Evolutionary conservation across 2,329 filamentous ascomycete genomes (phyloP).

Genomic region (Helotiales sp.): DNA sequence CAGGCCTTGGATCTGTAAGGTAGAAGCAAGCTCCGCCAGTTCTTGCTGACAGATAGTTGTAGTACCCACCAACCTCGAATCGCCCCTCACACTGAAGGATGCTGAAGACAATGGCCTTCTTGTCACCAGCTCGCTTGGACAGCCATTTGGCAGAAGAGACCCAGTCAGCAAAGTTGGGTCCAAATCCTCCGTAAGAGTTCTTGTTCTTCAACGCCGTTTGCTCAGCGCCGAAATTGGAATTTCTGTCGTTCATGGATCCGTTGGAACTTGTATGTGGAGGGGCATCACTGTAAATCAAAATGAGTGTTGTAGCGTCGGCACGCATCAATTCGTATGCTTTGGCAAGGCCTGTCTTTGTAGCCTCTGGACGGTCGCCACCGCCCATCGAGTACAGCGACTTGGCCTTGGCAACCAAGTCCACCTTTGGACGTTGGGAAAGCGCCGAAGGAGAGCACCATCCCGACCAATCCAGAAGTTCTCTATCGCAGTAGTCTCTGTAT

Average conservation of each 20-base stretch:
- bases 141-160: conserved; percentile 21
- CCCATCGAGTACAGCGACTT: conserved; percentile 16
- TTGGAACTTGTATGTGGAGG: conserved; percentile 28
- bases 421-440: neutral
- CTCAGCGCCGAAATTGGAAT: conserved; percentile 24
- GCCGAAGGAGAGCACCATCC: conserved; percentile 22
- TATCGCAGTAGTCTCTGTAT: conserved; percentile 27
- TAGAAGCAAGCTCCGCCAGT: conserved; percentile 30
- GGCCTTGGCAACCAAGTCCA: conserved; percentile 20
- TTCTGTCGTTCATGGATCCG: conserved; percentile 10
- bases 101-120: conserved; percentile 28
- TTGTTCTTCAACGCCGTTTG: conserved; percentile 13
- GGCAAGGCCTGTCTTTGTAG: conserved; percentile 31
- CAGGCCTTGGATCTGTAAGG: conserved; percentile 13
- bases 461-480: conserved; percentile 24
- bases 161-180: conserved; percentile 25
- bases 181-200: conserved; percentile 25
- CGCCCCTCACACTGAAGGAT: conserved; percentile 18
- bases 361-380: conserved; percentile 29
- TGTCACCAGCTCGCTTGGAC: conserved; percentile 18
- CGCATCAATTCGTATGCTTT: conserved; percentile 32
- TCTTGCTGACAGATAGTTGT: conserved; percentile 27
- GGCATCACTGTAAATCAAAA: conserved; percentile 31
- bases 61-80: conserved; percentile 22
- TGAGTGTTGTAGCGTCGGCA: conserved; percentile 27